Percentiles rank a stretch among this genome's conserved stretches.
phyloP scores from a whole-genome alignment of 257 asterid species.

The Fraxinus americana region DNA sequence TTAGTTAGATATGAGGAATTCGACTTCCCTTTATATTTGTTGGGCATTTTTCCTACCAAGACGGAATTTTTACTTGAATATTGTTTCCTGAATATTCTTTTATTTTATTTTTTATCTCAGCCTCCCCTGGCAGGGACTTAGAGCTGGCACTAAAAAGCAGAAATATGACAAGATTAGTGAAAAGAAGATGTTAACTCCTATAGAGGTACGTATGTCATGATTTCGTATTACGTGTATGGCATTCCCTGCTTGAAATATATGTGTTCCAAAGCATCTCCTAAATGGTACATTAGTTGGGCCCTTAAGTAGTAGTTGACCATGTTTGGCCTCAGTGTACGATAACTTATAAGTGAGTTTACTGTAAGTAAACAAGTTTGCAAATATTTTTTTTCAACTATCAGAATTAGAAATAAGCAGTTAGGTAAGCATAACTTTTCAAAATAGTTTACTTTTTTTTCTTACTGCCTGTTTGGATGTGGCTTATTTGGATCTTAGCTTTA shows the following conservation, averaged over 20 bases:
- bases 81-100: neutral
- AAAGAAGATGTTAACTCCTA: conserved; percentile 89
- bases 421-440: conserved; percentile 1
- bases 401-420: neutral
- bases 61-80: conserved; percentile 1
- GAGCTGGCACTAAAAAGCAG: conserved; percentile 97
- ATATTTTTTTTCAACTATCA: neutral
- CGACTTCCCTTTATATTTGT: conserved; percentile 3
- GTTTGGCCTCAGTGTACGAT: neutral
- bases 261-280: conserved; percentile 10
- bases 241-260: conserved; percentile 23
- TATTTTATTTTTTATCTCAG: conserved; percentile 36
- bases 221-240: conserved; percentile 10
- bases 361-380: neutral
- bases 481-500: neutral
- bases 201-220: conserved; percentile 59
- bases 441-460: neutral
- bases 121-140: conserved; percentile 97
- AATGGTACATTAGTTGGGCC: neutral
- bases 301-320: neutral
- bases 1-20: conserved; percentile 43
- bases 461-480: neutral
- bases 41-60: conserved; percentile 18
- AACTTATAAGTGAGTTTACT: neutral
- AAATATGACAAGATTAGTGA: conserved; percentile 96